Conservation (phyloP, 179 eudicot genomes). For the Actinidia arguta region DNA sequence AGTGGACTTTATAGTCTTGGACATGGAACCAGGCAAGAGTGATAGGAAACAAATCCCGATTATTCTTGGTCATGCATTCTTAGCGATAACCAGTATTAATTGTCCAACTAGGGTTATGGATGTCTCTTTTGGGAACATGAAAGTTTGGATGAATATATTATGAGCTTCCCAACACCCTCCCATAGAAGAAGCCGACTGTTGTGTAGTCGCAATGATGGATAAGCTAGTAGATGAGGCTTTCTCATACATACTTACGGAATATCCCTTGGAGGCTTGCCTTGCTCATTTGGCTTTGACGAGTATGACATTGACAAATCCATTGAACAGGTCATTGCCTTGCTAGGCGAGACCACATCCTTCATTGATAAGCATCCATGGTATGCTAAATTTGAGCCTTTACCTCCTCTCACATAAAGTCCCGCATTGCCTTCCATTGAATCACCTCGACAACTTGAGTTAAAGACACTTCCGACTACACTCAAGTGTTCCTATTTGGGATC, state of each 20-base stretch:
- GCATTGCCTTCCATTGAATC: no score
- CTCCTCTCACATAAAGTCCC: not conserved
- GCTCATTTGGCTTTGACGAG: not conserved
- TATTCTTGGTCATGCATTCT: not conserved
- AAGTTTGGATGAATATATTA: not conserved
- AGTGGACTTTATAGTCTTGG: no score
- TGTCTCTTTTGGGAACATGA: not conserved
- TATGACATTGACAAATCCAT: not conserved
- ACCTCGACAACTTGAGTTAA: not conserved
- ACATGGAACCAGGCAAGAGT: no score
- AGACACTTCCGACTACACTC: not conserved
- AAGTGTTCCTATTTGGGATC: not conserved
- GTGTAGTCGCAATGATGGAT: not conserved
- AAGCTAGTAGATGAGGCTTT: not conserved
- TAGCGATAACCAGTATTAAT: not conserved
- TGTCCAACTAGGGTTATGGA: not conserved
- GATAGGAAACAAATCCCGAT: no score
- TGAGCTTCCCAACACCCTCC: no score
- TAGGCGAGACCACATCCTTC: not conserved
- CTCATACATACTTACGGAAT: not conserved
- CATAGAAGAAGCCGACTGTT: not conserved
- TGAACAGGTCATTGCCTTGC: not conserved
- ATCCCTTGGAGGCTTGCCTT: not conserved
- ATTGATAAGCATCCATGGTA: not conserved
- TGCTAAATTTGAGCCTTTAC: not conserved